These are phyloP conservation scores for Ganoderma lucidum DNA, from an alignment of 1,284 basidiomycete species.

Conservation along the genomic window DNA sequence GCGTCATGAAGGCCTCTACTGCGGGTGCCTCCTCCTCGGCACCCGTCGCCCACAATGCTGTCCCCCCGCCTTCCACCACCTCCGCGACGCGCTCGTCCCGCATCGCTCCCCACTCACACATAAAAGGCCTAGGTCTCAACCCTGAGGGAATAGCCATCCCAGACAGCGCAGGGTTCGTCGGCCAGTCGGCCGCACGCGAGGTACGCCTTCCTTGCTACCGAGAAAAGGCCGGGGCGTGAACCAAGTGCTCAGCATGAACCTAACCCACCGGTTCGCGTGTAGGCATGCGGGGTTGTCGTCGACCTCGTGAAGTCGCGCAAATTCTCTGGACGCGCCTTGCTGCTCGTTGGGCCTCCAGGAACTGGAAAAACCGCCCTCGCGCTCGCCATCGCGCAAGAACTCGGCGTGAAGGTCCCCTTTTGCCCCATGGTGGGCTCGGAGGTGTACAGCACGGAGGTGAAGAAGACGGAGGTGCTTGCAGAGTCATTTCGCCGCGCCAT, in stretches of 20 bases:
- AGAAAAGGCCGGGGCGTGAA: neutral
- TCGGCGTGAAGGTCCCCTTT: conserved; percentile 95
- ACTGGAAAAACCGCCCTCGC: conserved; percentile 98
- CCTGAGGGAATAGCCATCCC: conserved; percentile 83
- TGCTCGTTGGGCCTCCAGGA: conserved; percentile 91
- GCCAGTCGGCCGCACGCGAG: conserved; percentile 91
- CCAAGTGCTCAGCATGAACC: conserved; percentile 6
- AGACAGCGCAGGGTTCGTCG: conserved; percentile 89
- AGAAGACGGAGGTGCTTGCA: conserved; percentile 99
- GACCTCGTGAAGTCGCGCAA: conserved; percentile 90
- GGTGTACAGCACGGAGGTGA: conserved; percentile 97
- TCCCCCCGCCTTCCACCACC: conserved; percentile 68
- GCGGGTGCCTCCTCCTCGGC: conserved; percentile 44
- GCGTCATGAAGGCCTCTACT: conserved; percentile 37
- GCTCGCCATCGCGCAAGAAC: conserved; percentile 92
- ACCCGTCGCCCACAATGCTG: conserved; percentile 75
- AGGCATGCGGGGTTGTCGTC: conserved; percentile 94
- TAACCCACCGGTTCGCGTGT: conserved; percentile 12
- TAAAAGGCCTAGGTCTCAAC: conserved; percentile 93
- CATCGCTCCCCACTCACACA: conserved; percentile 93
- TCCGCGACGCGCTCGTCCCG: conserved; percentile 80
- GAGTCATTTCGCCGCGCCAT: conserved; percentile 96
- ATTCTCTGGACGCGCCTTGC: conserved; percentile 90
- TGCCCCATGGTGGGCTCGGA: conserved; percentile 99
- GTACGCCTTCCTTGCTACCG: conserved; percentile 49